phyloP scores from a whole-genome alignment of 345 rosid genomes.

The Adansonia digitata region DNA sequence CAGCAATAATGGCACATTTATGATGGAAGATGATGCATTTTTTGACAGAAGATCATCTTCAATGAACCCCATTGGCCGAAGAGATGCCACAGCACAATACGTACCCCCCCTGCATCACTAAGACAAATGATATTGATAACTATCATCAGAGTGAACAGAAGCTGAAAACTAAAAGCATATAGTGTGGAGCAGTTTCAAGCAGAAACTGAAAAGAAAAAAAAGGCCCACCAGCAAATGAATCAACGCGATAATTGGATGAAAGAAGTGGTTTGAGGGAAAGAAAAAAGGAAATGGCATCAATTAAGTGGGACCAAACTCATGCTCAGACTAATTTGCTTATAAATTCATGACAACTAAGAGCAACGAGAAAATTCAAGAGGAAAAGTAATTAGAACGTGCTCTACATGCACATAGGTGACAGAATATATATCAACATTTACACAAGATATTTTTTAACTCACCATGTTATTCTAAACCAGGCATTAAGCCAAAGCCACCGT shows the following conservation, averaged over 20 bases:
- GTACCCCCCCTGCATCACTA: constrained; percentile 92
- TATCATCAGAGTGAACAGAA: constrained; percentile 11
- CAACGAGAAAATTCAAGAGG: background rate
- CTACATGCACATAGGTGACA: background rate
- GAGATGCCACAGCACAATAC: constrained; percentile 90
- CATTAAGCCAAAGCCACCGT: constrained; percentile 91
- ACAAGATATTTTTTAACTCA: constrained; percentile 39
- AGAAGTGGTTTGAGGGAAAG: background rate
- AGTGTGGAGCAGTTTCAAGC: background rate
- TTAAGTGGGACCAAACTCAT: background rate
- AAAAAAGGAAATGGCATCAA: background rate
- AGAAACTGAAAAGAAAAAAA: background rate
- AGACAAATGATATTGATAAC: constrained; percentile 34
- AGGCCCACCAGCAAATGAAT: background rate
- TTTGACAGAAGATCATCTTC: constrained; percentile 55
- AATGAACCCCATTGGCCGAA: constrained; percentile 72
- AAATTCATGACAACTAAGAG: background rate
- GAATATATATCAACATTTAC: background rate
- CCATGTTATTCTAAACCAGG: constrained; percentile 98
- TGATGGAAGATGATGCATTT: constrained; percentile 34
- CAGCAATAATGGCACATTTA: constrained; percentile 48
- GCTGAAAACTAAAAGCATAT: background rate
- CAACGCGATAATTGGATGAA: background rate
- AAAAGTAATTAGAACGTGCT: background rate
- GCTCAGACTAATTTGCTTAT: background rate